A percentile compares a stretch with the other conserved stretches of the same genome.
These are phyloP conservation scores for Pulveroboletus sp. DNA, from an alignment of 768 basidiomycete genomes.

Conservation along the genomic window DNA sequence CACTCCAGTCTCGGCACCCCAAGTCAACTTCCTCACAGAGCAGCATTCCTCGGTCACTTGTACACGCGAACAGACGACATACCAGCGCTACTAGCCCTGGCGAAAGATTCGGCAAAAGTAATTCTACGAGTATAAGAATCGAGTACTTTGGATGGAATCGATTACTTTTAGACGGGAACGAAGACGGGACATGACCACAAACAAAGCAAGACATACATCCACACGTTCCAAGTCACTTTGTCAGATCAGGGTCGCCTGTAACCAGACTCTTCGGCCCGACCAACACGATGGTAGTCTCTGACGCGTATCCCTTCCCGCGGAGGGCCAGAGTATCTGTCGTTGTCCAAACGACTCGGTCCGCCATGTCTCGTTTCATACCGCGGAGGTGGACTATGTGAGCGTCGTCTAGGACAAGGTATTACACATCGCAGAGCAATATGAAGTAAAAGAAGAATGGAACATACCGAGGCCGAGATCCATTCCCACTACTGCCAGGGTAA, in stretches of 20 bases:
- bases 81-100: not conserved
- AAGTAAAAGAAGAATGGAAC: not conserved
- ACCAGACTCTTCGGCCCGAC: conserved; percentile 28
- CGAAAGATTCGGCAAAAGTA: not conserved
- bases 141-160: conserved; percentile 3
- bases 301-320: conserved; percentile 28
- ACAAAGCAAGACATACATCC: conserved; percentile 5
- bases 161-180: not conserved
- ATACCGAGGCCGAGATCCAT: conserved; percentile 42
- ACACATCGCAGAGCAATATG: not conserved
- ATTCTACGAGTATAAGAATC: conserved; percentile 5
- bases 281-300: conserved; percentile 39
- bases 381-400: conserved; percentile 64
- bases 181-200: conserved; percentile 1
- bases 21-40: not conserved
- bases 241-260: conserved; percentile 25
- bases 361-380: conserved; percentile 50
- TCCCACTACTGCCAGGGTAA: conserved; percentile 42
- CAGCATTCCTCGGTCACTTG: conserved; percentile 1
- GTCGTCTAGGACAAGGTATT: conserved; percentile 42
- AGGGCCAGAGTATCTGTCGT: conserved; percentile 48
- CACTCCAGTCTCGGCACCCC: not conserved
- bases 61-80: conserved; percentile 6
- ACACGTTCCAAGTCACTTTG: conserved; percentile 3
- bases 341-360: conserved; percentile 36